Evolutionary conservation across 2,329 filamentous ascomycete species (phyloP), one percentile per base, ranked within the genome.

Genomic region (Gyromitra esculenta): DNA sequence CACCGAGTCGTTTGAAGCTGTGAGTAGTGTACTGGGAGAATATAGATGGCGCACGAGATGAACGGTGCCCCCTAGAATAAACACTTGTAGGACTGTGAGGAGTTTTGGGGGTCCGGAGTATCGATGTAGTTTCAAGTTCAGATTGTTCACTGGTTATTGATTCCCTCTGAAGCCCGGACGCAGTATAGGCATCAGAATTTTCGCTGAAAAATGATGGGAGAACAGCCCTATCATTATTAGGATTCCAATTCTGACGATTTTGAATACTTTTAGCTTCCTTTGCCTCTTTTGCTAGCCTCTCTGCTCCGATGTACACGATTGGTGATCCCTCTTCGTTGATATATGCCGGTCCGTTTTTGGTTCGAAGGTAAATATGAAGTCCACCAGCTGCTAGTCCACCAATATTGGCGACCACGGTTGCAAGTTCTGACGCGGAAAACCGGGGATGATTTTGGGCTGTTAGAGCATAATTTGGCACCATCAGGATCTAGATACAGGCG

Each of bases 381-480:
- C 64, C 21, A 11, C 50, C 25, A 9, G 70, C 71, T 45, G 43
- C 48, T 57, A 73, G 69, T 21, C 75, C 75, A 13, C 62, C 57
- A 31, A 77, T 31, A 6, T 77, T 77, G 18, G 60, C 66, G 37
- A 74, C 25, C 13, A 77, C 57, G 2, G 75, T 70, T 45, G 75
- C 75, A 41, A 77, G 56, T 45, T 57, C 59, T 2, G 60, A 57
- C 5, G 65, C 43, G 0, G 70, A 57, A 18, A 62, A 50, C 1
- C 18, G 6, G 2, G 75, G 57, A 21, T 64, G 41, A 18, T 60
- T 37, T 25, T 70, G 70, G 41, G 64, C 75, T 21, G 75, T 75
- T 13, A 77, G 39, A 4, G 52, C 75, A n/a, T 77, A 77, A 39
- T 77, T 77, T 45, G 75, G 75, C 15, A 77, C 57, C 75, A 77